Evolutionary conservation across 192 early-diverging fungal genomes (phyloP).

Genomic region (Coemansia sp.): DNA sequence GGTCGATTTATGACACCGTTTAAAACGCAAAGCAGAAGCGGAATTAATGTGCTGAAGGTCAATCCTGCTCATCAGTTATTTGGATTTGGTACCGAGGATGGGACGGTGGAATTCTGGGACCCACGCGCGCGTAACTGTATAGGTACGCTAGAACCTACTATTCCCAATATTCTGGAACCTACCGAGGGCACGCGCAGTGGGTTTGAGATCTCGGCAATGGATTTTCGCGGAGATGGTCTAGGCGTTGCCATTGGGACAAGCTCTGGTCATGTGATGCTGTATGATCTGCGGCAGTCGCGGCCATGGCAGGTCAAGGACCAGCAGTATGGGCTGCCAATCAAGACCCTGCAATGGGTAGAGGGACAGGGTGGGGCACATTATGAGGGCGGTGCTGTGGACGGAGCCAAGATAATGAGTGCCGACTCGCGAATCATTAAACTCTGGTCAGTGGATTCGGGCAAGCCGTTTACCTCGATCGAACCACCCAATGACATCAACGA

Average conservation of each 20-base stretch:
- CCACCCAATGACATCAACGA: constrained; percentile 93
- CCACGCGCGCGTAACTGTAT: constrained; percentile 74
- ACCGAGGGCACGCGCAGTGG: constrained; percentile 22
- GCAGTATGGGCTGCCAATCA: constrained; percentile 94
- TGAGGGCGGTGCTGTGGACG: constrained; percentile 42
- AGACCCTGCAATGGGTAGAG: constrained; percentile 77
- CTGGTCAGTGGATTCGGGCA: constrained; percentile 84
- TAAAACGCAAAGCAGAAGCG: constrained; percentile 64
- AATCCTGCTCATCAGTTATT: constrained; percentile 93
- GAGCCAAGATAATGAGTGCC: constrained; percentile 77
- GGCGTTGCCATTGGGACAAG: constrained; percentile 83
- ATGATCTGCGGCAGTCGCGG: constrained; percentile 83
- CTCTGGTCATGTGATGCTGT: constrained; percentile 87
- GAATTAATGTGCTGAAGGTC: constrained; percentile 70
- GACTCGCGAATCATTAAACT: constrained; percentile 92
- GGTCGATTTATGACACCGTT: constrained; percentile 89
- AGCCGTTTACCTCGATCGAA: constrained; percentile 88
- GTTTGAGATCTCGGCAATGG: constrained; percentile 69
- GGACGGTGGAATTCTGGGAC: constrained; percentile 94
- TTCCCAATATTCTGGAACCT: constrained; percentile 34
- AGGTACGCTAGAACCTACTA: constrained; percentile 63
- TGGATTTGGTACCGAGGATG: constrained; percentile 85
- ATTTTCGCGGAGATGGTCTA: constrained; percentile 85
- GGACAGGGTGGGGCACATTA: constrained; percentile 4
- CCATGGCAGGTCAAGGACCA: constrained; percentile 95